Evolutionary conservation across 257 asterid species (phyloP).

Genomic region (Przewalskia tangutica): DNA sequence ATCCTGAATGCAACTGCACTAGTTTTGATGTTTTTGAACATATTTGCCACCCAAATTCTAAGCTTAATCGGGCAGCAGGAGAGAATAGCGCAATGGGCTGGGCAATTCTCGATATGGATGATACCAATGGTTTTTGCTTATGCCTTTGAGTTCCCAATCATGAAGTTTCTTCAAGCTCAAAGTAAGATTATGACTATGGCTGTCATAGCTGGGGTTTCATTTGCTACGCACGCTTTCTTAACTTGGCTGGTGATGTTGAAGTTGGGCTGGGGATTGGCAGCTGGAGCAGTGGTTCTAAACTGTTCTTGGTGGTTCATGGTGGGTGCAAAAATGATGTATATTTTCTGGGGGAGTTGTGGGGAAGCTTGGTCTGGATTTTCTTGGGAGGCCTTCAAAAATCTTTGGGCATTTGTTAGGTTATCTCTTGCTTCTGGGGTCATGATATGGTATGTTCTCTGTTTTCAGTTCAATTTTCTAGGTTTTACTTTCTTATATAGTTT

Average conservation of each 20-base stretch:
- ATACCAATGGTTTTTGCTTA: conserved; percentile 12
- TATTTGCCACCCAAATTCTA: conserved; percentile 9
- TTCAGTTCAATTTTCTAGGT: not conserved
- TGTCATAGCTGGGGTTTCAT: not conserved
- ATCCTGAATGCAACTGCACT: not conserved
- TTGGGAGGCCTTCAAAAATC: not conserved
- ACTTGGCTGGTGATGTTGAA: conserved; percentile 9
- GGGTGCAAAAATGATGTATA: conserved; percentile 3
- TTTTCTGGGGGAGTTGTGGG: conserved; percentile 4
- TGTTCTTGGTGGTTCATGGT: conserved; percentile 10
- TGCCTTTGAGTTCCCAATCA: not conserved
- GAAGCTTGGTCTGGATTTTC: conserved; percentile 17
- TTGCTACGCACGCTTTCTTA: not conserved
- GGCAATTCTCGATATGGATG: conserved; percentile 7
- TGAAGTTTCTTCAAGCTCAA: conserved; percentile 13
- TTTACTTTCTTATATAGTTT: too few species aligned
- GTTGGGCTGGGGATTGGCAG: conserved; percentile 7
- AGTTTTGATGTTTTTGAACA: not conserved
- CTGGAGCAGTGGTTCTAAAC: conserved; percentile 1
- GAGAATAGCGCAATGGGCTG: not conserved
- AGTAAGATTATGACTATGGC: conserved; percentile 11
- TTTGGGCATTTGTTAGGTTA: conserved; percentile 9
- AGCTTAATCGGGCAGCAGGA: not conserved
- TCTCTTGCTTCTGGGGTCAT: conserved; percentile 11
- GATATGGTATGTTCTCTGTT: conserved; percentile 6